Conservation (phyloP, 148 eudicot genomes). For the Arbutus unedo region DNA sequence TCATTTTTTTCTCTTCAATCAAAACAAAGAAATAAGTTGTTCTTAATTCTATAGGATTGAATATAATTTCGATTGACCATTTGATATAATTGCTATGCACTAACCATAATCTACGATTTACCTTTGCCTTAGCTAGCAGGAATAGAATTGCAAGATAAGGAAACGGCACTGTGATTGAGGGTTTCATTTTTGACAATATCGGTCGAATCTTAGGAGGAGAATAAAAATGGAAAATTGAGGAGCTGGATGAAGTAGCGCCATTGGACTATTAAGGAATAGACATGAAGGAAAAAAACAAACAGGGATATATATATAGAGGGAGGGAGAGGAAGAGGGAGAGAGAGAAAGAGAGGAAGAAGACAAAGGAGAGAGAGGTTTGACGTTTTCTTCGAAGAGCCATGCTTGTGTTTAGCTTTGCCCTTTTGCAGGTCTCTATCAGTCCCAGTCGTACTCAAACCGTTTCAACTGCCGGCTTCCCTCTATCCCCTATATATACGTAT, state of each 20-base stretch:
- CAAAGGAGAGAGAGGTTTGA: too few species aligned
- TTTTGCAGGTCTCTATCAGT: too few species aligned
- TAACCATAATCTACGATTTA: not conserved
- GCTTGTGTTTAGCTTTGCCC: too few species aligned
- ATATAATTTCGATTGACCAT: too few species aligned
- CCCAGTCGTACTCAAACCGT: too few species aligned
- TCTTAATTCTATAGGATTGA: too few species aligned
- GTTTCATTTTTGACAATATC: not conserved
- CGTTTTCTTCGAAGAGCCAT: too few species aligned
- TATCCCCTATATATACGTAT: too few species aligned
- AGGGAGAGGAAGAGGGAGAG: not conserved
- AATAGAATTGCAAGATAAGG: not conserved
- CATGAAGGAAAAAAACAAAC: not conserved
- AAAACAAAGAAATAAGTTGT: too few species aligned
- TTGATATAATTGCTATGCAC: too few species aligned
- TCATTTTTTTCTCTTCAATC: too few species aligned
- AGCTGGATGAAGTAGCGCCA: constrained; percentile 20
- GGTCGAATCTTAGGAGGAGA: not conserved
- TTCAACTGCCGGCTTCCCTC: too few species aligned
- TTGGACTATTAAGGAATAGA: constrained; percentile 1
- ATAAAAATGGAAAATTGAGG: constrained; percentile 1
- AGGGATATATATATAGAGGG: not conserved
- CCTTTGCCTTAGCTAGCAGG: not conserved
- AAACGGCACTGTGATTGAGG: not conserved
- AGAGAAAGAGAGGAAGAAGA: not conserved